Evolutionary conservation across 345 rosid genomes (phyloP).

Genomic region (Bruguiera sexangula): DNA sequence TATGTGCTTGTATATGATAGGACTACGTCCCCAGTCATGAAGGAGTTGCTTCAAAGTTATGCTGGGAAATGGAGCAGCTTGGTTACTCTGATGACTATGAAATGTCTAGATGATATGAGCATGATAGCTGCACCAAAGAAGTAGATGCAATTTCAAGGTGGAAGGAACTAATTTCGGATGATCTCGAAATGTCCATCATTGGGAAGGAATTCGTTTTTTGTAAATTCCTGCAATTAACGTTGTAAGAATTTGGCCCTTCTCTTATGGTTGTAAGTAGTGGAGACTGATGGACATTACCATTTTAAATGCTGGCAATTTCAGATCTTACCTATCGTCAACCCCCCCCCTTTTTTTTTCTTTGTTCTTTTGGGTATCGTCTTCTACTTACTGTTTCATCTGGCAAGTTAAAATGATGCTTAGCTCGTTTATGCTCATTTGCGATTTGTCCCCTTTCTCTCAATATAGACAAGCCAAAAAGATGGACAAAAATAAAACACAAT

Average conservation of each 20-base stretch:
- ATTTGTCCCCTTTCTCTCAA: background rate
- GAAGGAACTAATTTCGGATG: constrained; percentile 25
- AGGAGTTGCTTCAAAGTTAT: constrained; percentile 70
- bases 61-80: constrained; percentile 85
- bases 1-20: constrained; percentile 27
- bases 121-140: constrained; percentile 3
- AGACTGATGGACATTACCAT: constrained; percentile 23
- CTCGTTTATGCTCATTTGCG: too few species aligned
- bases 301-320: constrained; percentile 26
- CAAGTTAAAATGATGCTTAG: too few species aligned
- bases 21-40: constrained; percentile 90
- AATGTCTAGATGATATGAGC: constrained; percentile 36
- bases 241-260: constrained; percentile 8
- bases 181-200: constrained; percentile 20
- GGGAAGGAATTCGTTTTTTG: constrained; percentile 27
- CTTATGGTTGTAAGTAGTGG: constrained; percentile 35
- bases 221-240: constrained; percentile 46
- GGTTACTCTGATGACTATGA: constrained; percentile 53
- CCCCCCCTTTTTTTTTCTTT: background rate
- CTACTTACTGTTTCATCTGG: background rate
- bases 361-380: background rate
- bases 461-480: background rate
- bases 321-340: constrained; percentile 5
- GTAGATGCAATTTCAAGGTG: constrained; percentile 15
- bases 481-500: background rate